Percentiles rank a stretch among this genome's conserved stretches.
phyloP scores from a whole-genome alignment of 2,329 filamentous ascomycete species.

The Nannizziopsis arthrosporioides region DNA sequence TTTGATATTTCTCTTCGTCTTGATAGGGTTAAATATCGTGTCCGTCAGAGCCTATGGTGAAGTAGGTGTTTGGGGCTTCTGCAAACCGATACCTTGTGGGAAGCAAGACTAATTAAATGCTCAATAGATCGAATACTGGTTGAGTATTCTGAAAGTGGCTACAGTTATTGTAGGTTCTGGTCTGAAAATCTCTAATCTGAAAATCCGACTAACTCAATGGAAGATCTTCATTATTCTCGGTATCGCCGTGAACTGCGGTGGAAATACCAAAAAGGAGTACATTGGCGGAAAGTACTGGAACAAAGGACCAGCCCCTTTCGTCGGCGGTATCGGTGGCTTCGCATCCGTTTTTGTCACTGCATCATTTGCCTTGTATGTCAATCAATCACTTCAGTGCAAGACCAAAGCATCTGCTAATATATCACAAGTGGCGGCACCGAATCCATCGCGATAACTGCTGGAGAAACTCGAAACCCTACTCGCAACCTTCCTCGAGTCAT shows the following conservation, averaged over 20 bases:
- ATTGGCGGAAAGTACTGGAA: slow-evolving; percentile 50
- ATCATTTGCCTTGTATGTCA: slow-evolving; percentile 45
- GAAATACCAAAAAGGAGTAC: slow-evolving; percentile 42
- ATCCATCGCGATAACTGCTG: slow-evolving; percentile 54
- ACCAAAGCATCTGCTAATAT: neutral
- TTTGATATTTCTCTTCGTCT: slow-evolving; percentile 48
- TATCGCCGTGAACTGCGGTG: slow-evolving; percentile 50
- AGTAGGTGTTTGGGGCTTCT: slow-evolving; percentile 21
- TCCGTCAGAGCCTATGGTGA: slow-evolving; percentile 46
- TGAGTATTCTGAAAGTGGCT: slow-evolving; percentile 33
- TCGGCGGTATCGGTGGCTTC: slow-evolving; percentile 53
- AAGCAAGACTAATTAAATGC: neutral
- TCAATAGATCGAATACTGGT: slow-evolving; percentile 30
- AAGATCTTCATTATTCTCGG: slow-evolving; percentile 53
- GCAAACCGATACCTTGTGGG: neutral
- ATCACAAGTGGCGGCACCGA: slow-evolving; percentile 45
- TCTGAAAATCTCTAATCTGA: slow-evolving; percentile 15
- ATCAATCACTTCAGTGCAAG: neutral
- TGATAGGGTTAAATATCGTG: slow-evolving; percentile 44
- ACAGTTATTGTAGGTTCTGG: slow-evolving; percentile 29
- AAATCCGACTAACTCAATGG: slow-evolving; percentile 8
- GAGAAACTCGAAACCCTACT: slow-evolving; percentile 52
- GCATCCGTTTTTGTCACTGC: slow-evolving; percentile 53
- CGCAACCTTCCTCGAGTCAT: slow-evolving; percentile 51
- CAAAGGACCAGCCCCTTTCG: slow-evolving; percentile 51